phyloP scores from a whole-genome alignment of 2,329 filamentous ascomycete genomes.

The Aspergillus clavatus region DNA sequence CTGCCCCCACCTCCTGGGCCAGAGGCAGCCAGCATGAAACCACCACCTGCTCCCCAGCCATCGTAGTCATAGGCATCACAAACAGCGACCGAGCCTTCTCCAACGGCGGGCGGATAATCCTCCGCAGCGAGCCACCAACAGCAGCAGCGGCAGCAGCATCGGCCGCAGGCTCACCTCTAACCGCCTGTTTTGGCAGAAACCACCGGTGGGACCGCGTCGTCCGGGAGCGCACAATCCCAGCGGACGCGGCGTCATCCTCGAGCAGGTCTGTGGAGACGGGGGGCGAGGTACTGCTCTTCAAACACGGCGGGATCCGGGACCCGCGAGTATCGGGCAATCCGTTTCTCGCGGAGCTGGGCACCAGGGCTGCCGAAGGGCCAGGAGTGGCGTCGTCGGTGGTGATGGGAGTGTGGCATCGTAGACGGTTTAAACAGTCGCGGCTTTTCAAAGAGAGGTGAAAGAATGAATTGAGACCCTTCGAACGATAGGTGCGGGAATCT shows the following conservation, averaged over 20 bases:
- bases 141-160: too few species aligned
- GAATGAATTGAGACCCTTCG: too few species aligned
- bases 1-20: slow-evolving; percentile 1
- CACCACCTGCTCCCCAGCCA: slow-evolving; percentile 12
- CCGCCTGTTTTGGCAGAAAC: neutral
- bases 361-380: slow-evolving; percentile 33
- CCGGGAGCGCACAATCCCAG: slow-evolving; percentile 28
- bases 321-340: slow-evolving; percentile 8
- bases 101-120: slow-evolving; percentile 28
- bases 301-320: neutral
- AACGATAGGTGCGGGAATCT: too few species aligned
- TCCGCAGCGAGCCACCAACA: slow-evolving; percentile 23
- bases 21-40: slow-evolving; percentile 21
- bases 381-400: slow-evolving; percentile 33
- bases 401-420: slow-evolving; percentile 24
- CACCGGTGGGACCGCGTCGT: slow-evolving; percentile 14
- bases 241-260: slow-evolving; percentile 30
- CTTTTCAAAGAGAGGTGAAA: neutral
- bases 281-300: slow-evolving; percentile 13
- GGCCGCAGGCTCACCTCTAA: too few species aligned
- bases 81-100: slow-evolving; percentile 30
- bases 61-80: slow-evolving; percentile 23
- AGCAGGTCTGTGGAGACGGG: slow-evolving; percentile 18
- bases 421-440: too few species aligned
- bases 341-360: slow-evolving; percentile 17